A percentile compares a stretch with the other conserved stretches of the same genome.
phyloP scores from a whole-genome alignment of 139 green algal species.

The Axilococcus clingmanii region DNA sequence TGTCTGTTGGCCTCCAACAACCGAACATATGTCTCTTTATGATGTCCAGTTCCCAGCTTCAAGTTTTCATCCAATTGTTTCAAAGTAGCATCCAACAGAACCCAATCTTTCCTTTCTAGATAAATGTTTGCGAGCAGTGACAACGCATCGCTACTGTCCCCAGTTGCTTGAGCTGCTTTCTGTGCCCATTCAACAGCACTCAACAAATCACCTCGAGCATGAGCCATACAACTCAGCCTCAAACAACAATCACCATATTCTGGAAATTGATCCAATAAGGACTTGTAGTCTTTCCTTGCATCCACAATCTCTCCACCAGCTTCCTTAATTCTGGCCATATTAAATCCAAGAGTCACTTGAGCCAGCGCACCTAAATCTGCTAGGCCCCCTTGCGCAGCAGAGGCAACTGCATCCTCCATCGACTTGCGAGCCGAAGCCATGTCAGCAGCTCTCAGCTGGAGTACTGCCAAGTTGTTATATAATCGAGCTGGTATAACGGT shows the following conservation, averaged over 20 bases:
- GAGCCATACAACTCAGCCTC: constrained; percentile 64
- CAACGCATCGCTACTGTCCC: constrained; percentile 43
- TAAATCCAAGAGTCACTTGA: constrained; percentile 67
- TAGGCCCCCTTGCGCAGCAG: constrained; percentile 4
- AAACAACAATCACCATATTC: constrained; percentile 78
- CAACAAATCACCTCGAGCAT: constrained; percentile 10
- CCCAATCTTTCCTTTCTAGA: constrained; percentile 47
- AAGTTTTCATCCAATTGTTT: constrained; percentile 36
- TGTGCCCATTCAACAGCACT: constrained; percentile 43
- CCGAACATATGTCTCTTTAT: constrained; percentile 31
- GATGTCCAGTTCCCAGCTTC: constrained; percentile 7
- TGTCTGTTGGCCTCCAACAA: constrained; percentile 51
- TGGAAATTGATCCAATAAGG: constrained; percentile 50
- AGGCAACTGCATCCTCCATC: constrained; percentile 32
- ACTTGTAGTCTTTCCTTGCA: constrained; percentile 41
- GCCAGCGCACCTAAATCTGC: constrained; percentile 1
- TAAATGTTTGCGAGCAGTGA: constrained; percentile 53
- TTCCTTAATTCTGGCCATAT: constrained; percentile 68
- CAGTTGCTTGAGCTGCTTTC: constrained; percentile 16
- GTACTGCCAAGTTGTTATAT: constrained; percentile 81
- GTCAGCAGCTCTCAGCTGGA: constrained; percentile 45
- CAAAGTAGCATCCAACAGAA: constrained; percentile 28
- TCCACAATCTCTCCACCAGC: constrained; percentile 38
- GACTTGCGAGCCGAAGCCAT: constrained; percentile 23
- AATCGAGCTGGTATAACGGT: constrained; percentile 37